phyloP scores from a whole-genome alignment of 192 early-diverging fungal species.

The Coemansia sp. region DNA sequence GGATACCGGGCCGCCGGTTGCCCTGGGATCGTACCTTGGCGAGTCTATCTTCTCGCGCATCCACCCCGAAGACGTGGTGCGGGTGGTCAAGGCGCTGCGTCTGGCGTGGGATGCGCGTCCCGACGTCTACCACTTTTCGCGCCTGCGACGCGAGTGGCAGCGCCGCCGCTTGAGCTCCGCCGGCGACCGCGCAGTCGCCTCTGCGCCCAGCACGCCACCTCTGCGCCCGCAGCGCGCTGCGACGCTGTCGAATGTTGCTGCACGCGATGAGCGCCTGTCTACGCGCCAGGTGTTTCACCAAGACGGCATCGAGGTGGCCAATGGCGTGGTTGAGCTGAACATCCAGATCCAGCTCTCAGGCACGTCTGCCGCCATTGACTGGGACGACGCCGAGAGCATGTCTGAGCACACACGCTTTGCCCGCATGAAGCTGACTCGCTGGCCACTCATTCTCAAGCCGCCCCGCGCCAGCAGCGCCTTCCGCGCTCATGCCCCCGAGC shows the following conservation, averaged over 20 bases:
- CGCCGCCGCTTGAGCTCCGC: slow-evolving; percentile 24
- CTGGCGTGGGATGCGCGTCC: slow-evolving; percentile 52
- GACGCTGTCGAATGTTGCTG: slow-evolving; percentile 10
- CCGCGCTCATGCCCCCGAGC: slow-evolving; percentile 2
- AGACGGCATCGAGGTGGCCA: slow-evolving; percentile 50
- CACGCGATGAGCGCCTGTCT: not conserved
- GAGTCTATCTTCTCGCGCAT: slow-evolving; percentile 52
- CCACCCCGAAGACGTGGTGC: slow-evolving; percentile 49
- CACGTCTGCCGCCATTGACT: slow-evolving; percentile 22
- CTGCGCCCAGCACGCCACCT: slow-evolving; percentile 36
- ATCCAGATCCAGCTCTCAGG: slow-evolving; percentile 44
- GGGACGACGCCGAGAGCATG: slow-evolving; percentile 32
- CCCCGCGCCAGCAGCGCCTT: slow-evolving; percentile 14
- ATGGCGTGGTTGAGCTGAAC: slow-evolving; percentile 48
- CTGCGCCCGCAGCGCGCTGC: slow-evolving; percentile 29
- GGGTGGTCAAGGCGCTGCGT: slow-evolving; percentile 48
- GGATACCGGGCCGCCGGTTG: slow-evolving; percentile 23
- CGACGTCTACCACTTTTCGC: slow-evolving; percentile 49
- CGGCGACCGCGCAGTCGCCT: slow-evolving; percentile 19
- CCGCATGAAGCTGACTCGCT: slow-evolving; percentile 45
- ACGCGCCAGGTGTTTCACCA: slow-evolving; percentile 19
- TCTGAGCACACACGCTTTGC: slow-evolving; percentile 49
- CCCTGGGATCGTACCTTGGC: slow-evolving; percentile 41
- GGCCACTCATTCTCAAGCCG: slow-evolving; percentile 43
- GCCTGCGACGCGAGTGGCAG: slow-evolving; percentile 55